These are phyloP conservation scores for Nakaseomyces glabratus DNA, from an alignment of 1,139 yeast genomes.

Conservation along the genomic window DNA sequence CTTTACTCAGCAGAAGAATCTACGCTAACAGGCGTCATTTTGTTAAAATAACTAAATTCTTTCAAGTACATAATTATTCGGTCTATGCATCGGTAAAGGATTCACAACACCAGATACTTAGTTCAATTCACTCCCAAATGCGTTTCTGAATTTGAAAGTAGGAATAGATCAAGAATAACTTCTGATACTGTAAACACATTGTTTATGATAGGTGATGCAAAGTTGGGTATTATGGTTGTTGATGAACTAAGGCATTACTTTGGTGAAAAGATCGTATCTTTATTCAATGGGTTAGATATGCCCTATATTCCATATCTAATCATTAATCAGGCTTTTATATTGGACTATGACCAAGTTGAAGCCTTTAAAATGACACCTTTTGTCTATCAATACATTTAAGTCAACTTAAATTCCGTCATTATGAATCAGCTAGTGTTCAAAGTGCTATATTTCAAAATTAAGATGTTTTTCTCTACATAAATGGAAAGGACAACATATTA, in stretches of 20 bases:
- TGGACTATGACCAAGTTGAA: conserved; percentile 20
- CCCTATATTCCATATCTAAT: conserved; percentile 12
- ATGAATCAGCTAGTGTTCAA: no score
- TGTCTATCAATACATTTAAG: conserved; percentile 6
- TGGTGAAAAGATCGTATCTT: conserved; percentile 1
- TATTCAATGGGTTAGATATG: background rate
- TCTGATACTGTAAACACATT: conserved; percentile 17
- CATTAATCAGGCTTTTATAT: conserved; percentile 14
- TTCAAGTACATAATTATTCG: conserved; percentile 14
- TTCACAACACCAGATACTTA: conserved; percentile 15
- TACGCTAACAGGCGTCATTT: conserved; percentile 14
- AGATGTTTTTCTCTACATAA: no score
- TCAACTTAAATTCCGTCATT: no score
- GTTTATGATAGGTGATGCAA: conserved; percentile 17
- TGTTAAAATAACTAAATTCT: conserved; percentile 17
- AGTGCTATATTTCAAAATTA: no score
- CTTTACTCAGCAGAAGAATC: conserved; percentile 11
- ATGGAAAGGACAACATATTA: no score
- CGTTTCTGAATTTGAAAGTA: conserved; percentile 18
- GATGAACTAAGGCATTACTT: conserved; percentile 7
- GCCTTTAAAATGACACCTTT: conserved; percentile 11
- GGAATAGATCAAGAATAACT: conserved; percentile 16
- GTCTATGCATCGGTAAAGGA: conserved; percentile 20
- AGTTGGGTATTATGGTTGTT: conserved; percentile 10
- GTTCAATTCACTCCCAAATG: conserved; percentile 22